Evolutionary conservation across 768 basidiomycete species (phyloP).

Genomic region (Holtermanniella nyarrowii): DNA sequence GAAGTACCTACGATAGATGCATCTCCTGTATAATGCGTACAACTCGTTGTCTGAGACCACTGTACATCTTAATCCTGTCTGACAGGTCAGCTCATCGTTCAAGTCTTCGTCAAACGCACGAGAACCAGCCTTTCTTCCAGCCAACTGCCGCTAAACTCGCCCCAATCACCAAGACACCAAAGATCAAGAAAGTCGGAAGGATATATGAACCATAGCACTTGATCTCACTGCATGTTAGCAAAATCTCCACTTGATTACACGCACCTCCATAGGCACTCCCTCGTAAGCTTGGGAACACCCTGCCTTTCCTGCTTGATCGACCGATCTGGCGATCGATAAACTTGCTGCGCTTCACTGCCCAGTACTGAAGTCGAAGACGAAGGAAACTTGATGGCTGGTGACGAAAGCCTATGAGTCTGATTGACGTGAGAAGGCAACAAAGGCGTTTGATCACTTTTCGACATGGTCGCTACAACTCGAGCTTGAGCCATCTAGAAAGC

Average conservation of each 20-base stretch:
- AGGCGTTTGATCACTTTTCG: not conserved
- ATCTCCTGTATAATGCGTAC: not conserved
- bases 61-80: not conserved
- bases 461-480: not conserved
- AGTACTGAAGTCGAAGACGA: not conserved
- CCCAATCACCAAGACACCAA: conserved; percentile 28
- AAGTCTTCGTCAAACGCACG: too few relatives aligned
- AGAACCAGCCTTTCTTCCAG: conserved; percentile 24
- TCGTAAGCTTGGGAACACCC: conserved; percentile 22
- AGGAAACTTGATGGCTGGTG: not conserved
- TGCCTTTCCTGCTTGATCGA: conserved; percentile 1
- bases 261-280: conserved; percentile 29
- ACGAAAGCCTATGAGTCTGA: not conserved
- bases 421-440: not conserved
- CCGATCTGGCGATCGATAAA: not conserved
- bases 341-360: not conserved
- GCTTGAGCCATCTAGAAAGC: too few relatives aligned
- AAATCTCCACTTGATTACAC: conserved; percentile 3
- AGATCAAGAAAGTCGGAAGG: conserved; percentile 24
- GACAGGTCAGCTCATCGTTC: not conserved
- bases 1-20: not conserved
- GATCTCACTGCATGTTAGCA: conserved; percentile 22
- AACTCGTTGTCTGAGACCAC: not conserved
- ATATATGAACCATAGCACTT: conserved; percentile 36
- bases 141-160: conserved; percentile 16